phyloP scores from a whole-genome alignment of 257 asterid species.

The Fraxinus quadrangulata region DNA sequence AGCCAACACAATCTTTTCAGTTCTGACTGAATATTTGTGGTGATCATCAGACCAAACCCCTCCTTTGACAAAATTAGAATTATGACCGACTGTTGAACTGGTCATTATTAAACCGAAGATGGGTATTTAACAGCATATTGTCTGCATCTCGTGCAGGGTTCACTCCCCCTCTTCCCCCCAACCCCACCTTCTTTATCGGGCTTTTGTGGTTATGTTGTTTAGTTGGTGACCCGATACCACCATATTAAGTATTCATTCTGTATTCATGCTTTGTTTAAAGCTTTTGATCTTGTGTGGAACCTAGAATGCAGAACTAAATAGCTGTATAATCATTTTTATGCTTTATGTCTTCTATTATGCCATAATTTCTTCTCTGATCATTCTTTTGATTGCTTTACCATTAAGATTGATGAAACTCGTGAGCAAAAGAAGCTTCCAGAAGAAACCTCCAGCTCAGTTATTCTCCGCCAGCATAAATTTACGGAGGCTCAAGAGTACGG shows the following conservation, averaged over 20 bases:
- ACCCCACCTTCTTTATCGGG: no score
- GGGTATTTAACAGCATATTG: no score
- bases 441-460: constrained; percentile 22
- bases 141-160: no score
- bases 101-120: no score
- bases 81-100: no score
- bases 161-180: no score
- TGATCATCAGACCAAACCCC: no score
- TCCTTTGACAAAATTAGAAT: no score
- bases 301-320: background rate
- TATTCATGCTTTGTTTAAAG: background rate
- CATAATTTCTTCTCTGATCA: constrained; percentile 20
- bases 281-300: background rate
- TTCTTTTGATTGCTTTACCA: constrained; percentile 12
- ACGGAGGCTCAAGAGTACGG: constrained; percentile 36
- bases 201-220: no score
- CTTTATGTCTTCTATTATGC: background rate
- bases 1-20: no score
- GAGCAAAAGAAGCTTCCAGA: constrained; percentile 29
- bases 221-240: no score
- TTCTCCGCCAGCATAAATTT: constrained; percentile 29
- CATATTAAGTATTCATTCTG: background rate
- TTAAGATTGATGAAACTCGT: constrained; percentile 28
- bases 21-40: no score
- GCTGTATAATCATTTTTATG: background rate